Evolutionary conservation across 2,329 filamentous ascomycete species (phyloP).

Genomic region (Amauroascus verrucosus): DNA sequence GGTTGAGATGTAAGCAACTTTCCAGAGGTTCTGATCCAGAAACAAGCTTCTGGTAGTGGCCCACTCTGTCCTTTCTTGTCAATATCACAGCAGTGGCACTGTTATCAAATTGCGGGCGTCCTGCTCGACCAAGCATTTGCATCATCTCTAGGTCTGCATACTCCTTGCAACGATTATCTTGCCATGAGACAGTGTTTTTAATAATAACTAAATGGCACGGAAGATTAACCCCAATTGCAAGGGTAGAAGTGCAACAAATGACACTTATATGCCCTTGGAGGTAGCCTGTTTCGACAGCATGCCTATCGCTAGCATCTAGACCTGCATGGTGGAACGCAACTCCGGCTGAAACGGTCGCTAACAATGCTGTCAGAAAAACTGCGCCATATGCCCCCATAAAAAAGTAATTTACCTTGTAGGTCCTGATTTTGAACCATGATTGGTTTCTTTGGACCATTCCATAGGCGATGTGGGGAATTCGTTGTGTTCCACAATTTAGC

Average conservation of each 20-base stretch:
- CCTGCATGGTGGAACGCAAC: slow-evolving; percentile 80
- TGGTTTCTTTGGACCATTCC: slow-evolving; percentile 48
- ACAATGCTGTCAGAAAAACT: slow-evolving; percentile 15
- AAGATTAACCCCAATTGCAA: slow-evolving; percentile 74
- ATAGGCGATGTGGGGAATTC: slow-evolving; percentile 45
- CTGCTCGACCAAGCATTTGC: slow-evolving; percentile 82
- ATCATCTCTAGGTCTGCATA: slow-evolving; percentile 76
- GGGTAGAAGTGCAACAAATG: slow-evolving; percentile 77
- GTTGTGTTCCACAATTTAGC: slow-evolving; percentile 54
- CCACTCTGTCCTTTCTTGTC: slow-evolving; percentile 55
- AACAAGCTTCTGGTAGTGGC: slow-evolving; percentile 61
- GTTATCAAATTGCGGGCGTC: slow-evolving; percentile 71
- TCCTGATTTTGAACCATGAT: slow-evolving; percentile 49
- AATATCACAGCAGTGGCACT: slow-evolving; percentile 70
- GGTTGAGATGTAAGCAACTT: slow-evolving; percentile 65
- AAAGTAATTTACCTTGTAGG: slow-evolving; percentile 43
- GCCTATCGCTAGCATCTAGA: slow-evolving; percentile 54
- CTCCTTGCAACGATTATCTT: slow-evolving; percentile 52
- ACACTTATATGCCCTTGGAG: slow-evolving; percentile 62
- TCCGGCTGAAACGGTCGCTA: slow-evolving; percentile 44
- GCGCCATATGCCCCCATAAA: neutral
- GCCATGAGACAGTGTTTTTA: slow-evolving; percentile 64
- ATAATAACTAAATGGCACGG: slow-evolving; percentile 75
- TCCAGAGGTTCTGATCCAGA: slow-evolving; percentile 64
- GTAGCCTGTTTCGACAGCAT: slow-evolving; percentile 57